These are phyloP conservation scores for Aphanomyces stellatus DNA, from an alignment of 352 stramenopile species.

Conservation along the genomic window DNA sequence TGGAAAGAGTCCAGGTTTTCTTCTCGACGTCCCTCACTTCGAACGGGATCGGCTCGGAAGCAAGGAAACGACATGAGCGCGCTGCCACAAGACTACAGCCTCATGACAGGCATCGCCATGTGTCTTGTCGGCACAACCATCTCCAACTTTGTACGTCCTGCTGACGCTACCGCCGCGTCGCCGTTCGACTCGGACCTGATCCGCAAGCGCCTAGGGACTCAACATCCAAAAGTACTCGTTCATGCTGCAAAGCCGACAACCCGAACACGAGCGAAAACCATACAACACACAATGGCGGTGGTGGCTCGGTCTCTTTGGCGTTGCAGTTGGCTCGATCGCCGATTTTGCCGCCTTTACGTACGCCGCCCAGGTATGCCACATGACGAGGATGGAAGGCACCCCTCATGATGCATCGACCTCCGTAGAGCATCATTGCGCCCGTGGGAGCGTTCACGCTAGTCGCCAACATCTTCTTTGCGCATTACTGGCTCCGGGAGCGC, in stretches of 20 bases:
- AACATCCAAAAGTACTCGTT: conserved; percentile 87
- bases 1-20: too few species aligned
- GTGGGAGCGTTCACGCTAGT: conserved; percentile 76
- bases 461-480: conserved; percentile 73
- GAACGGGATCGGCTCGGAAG: too few species aligned
- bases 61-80: too few species aligned
- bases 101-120: conserved; percentile 16
- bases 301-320: conserved; percentile 57
- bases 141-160: conserved; percentile 20
- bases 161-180: background rate
- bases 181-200: too few species aligned
- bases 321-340: conserved; percentile 48
- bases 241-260: conserved; percentile 61
- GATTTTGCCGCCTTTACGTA: conserved; percentile 22
- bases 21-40: too few species aligned
- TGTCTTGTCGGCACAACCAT: conserved; percentile 17
- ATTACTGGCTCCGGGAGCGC: conserved; percentile 63
- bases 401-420: background rate
- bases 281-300: conserved; percentile 49
- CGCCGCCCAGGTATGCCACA: conserved; percentile 2
- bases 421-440: conserved; percentile 68
- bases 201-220: conserved; percentile 36
- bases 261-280: conserved; percentile 23
- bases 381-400: background rate
- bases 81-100: background rate